These are phyloP conservation scores for Gracilaria domingensis DNA, from an alignment of 23 red algal genomes.

Conservation along the genomic window DNA sequence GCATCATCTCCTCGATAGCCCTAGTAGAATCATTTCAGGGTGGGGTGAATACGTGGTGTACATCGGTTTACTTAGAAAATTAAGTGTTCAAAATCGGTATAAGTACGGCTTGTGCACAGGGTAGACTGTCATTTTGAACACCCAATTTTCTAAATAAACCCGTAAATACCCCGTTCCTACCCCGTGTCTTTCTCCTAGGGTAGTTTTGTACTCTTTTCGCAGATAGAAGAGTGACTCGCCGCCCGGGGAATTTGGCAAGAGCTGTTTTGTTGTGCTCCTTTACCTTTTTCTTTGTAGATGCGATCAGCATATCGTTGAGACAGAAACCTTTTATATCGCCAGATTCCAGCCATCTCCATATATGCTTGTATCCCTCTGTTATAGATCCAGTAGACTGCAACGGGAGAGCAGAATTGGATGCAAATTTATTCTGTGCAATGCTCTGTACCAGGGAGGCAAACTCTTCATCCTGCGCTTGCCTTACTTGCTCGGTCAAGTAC, in stretches of 20 bases:
- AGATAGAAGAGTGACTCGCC: background rate
- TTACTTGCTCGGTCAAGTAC: background rate
- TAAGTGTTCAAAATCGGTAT: no score
- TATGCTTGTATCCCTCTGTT: background rate
- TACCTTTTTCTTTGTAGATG: background rate
- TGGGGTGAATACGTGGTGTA: no score
- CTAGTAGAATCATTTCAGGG: no score
- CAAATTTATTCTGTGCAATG: background rate
- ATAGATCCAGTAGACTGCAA: background rate
- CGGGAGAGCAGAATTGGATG: background rate
- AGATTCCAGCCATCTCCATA: background rate
- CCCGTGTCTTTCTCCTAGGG: no score
- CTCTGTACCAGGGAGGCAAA: background rate
- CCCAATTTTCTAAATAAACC: no score
- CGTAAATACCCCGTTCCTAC: no score
- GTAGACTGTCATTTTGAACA: no score
- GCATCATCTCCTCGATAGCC: background rate
- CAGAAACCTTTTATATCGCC: background rate
- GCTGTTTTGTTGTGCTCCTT: background rate
- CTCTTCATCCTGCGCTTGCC: background rate
- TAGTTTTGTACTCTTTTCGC: background rate
- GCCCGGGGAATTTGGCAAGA: background rate
- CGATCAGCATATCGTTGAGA: slow-evolving; percentile 6
- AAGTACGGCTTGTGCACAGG: no score
- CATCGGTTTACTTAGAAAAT: no score